A percentile compares a stretch with the other conserved stretches of the same genome.
These are phyloP conservation scores for Podospora didyma DNA, from an alignment of 495 filamentous ascomycete species.

Conservation along the genomic window DNA sequence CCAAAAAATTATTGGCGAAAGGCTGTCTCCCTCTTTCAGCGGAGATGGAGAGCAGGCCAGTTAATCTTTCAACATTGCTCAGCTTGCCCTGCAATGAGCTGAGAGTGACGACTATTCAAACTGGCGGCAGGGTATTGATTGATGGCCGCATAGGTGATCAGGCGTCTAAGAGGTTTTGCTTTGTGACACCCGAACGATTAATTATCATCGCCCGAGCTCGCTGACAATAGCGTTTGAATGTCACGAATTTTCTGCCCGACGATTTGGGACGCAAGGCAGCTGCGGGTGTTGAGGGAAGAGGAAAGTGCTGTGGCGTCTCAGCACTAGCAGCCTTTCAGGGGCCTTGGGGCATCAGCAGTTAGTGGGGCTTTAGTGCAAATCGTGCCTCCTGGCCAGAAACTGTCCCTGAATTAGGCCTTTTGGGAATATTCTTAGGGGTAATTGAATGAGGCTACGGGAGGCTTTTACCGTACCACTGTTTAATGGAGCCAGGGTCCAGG, in stretches of 20 bases:
- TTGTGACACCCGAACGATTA: constrained; percentile 1
- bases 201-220: constrained; percentile 1
- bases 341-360: neutral
- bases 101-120: neutral
- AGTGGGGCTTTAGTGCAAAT: neutral
- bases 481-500: too few species aligned
- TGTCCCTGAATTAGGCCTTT: neutral
- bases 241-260: constrained; percentile 9
- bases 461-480: neutral
- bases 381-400: neutral
- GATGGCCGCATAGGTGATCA: neutral
- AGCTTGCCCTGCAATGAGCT: neutral
- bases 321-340: constrained; percentile 3
- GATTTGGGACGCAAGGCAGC: neutral
- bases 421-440: neutral
- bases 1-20: neutral
- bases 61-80: constrained; percentile 1
- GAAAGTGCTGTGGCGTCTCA: neutral
- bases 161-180: neutral
- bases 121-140: neutral
- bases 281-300: neutral
- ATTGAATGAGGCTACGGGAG: neutral
- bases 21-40: constrained; percentile 1
- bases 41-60: neutral
- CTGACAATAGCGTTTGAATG: neutral